Evolutionary conservation across 495 filamentous ascomycete species (phyloP).

Genomic region (Neurospora discreta): DNA sequence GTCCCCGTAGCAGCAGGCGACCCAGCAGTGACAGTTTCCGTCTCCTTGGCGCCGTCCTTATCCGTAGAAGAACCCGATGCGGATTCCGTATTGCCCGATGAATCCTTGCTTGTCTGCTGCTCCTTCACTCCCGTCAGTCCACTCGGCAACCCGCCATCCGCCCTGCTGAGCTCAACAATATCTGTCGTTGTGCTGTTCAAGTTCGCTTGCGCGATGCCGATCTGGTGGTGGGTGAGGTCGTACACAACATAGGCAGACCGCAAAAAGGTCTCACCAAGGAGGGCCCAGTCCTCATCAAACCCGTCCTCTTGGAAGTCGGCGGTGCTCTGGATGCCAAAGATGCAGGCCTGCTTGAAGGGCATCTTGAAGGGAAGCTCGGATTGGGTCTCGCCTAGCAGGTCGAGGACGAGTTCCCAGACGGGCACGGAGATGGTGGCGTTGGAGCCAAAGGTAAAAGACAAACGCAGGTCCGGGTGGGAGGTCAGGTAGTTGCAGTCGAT

Average conservation of each 20-base stretch:
- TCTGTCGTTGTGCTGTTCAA: conserved; percentile 55
- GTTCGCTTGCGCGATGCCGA: conserved; percentile 76
- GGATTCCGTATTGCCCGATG: not conserved
- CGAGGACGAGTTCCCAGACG: conserved; percentile 64
- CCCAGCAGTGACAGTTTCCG: conserved; percentile 1
- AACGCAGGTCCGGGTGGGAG: conserved; percentile 45
- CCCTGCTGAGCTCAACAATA: conserved; percentile 32
- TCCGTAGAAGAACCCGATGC: not conserved
- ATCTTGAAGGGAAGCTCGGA: conserved; percentile 12
- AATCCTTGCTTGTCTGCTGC: conserved; percentile 12
- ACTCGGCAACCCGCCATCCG: conserved; percentile 26
- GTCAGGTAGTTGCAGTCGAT: conserved; percentile 38
- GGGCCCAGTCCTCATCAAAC: conserved; percentile 14
- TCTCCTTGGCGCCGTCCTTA: not conserved
- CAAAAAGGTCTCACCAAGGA: conserved; percentile 81
- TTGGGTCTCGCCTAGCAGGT: conserved; percentile 24
- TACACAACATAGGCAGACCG: conserved; percentile 91
- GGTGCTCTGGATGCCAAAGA: conserved; percentile 32
- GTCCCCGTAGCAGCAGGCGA: not conserved
- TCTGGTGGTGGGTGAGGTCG: conserved; percentile 72
- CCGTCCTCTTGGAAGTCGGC: conserved; percentile 11
- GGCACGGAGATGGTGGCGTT: conserved; percentile 52
- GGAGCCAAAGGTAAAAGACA: conserved; percentile 48
- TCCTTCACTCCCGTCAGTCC: conserved; percentile 23
- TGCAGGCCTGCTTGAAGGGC: conserved; percentile 25